phyloP scores from a whole-genome alignment of 352 stramenopile species.

The Pythium coloratum region DNA sequence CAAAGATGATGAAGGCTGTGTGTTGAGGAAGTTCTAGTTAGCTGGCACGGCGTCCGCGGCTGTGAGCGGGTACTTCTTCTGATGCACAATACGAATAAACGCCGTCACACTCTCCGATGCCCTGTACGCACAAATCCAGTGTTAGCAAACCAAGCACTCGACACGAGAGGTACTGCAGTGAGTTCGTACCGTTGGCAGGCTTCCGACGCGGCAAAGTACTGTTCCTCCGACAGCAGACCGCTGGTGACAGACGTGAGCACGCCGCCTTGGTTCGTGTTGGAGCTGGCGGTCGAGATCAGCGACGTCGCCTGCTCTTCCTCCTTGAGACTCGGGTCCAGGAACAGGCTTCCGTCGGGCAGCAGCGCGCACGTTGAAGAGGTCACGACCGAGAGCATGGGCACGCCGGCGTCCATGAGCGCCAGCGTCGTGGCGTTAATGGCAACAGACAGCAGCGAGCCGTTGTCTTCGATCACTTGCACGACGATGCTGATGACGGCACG shows the following conservation, averaged over 20 bases:
- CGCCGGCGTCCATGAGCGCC: slow-evolving; percentile 75
- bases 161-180: background rate
- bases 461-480: slow-evolving; percentile 84
- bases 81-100: slow-evolving; percentile 77
- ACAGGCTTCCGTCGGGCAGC: slow-evolving; percentile 58
- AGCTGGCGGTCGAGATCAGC: slow-evolving; percentile 63
- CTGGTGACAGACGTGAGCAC: slow-evolving; percentile 78
- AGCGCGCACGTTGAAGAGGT: slow-evolving; percentile 71
- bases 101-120: slow-evolving; percentile 71
- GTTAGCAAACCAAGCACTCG: background rate
- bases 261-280: slow-evolving; percentile 56
- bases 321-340: slow-evolving; percentile 61
- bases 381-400: slow-evolving; percentile 73
- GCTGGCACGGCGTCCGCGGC: background rate
- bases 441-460: slow-evolving; percentile 78
- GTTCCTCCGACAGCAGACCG: slow-evolving; percentile 69
- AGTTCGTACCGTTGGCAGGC: slow-evolving; percentile 62
- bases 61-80: slow-evolving; percentile 59
- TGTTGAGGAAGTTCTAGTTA: slow-evolving; percentile 1
- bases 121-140: slow-evolving; percentile 23
- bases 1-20: background rate
- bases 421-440: slow-evolving; percentile 80
- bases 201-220: slow-evolving; percentile 84
- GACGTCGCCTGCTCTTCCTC: slow-evolving; percentile 77
- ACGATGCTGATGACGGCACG: slow-evolving; percentile 86